Base-by-base conservation (phyloP, 768 basidiomycete genomes). In the Harrya chromipes region DNA sequence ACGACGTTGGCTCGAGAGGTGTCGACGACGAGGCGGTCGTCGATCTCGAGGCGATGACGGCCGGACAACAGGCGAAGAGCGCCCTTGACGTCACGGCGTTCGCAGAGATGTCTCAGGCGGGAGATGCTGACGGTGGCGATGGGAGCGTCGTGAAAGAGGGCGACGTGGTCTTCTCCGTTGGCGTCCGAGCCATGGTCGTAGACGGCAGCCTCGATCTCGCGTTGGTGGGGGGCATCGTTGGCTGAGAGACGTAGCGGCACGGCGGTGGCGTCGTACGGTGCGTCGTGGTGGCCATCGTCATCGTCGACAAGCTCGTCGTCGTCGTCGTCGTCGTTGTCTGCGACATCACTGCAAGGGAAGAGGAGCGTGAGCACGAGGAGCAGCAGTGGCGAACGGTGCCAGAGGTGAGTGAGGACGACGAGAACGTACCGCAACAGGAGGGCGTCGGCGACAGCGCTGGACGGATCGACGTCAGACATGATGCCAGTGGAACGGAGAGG, bases 221-320 rank as follows among this genome's bases (percentile, higher is more conserved):
- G 16, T 23, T 52, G 51, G 1, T 7, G 21, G 0, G 51, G 51
- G 0, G 51, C 46, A 1, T 52, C 41, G 3, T 39, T 3, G 10
- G 51, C 46, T 4, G 46, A 43, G 1, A 52, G 40, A 10, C 14
- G 40, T 3, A 27, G 1, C 1, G 51, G 46, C 0, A 52, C 40
- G 2, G 31, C 51, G 0, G 46, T 33, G 2, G 46, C 51, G 2
- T 52, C 16, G 6, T 42, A 52, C 0, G 51, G 46, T 0, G 20
- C 23, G 5, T 52, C 29, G 23, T 49, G 51, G 1, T 8, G 26
- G 0, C 36, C n/a, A n/a, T n/a, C n/a, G n/a, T n/a, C 46, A 0
- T 52, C 46, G 16, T 48, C 46, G 4, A 23, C 13, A 11, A 36
- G 26, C 0, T 12, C 8, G 24, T 24, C 8, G 24, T 24, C 24